These are phyloP conservation scores for Tympanopsis confertula DNA, from an alignment of 2,329 filamentous ascomycete genomes.

Conservation along the genomic window DNA sequence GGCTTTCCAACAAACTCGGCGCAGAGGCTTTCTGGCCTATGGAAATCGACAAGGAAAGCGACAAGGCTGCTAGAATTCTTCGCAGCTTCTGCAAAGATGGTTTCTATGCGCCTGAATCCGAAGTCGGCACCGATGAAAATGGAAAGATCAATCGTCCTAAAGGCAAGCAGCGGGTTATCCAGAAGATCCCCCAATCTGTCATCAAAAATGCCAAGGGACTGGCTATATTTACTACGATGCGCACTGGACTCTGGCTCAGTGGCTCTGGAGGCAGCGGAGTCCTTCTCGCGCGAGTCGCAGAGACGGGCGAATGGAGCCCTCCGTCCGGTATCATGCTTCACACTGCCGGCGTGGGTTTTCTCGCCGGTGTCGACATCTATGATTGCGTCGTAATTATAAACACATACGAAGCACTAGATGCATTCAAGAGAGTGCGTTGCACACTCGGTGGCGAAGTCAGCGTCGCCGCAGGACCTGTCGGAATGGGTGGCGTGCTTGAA, in stretches of 20 bases:
- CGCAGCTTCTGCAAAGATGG: conserved; percentile 67
- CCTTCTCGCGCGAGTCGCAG: conserved; percentile 46
- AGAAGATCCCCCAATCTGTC: conserved; percentile 46
- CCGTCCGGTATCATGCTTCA: conserved; percentile 75
- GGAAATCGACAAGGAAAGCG: conserved; percentile 60
- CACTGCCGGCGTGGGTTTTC: conserved; percentile 67
- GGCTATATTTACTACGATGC: conserved; percentile 63
- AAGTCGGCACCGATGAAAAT: conserved; percentile 13
- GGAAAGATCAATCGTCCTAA: conserved; percentile 23
- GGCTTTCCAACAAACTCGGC: conserved; percentile 55
- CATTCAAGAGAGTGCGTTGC: conserved; percentile 64
- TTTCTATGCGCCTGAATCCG: conserved; percentile 47
- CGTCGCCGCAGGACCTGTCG: conserved; percentile 57
- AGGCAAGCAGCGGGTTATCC: conserved; percentile 46
- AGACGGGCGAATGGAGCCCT: conserved; percentile 60
- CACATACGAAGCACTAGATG: conserved; percentile 60
- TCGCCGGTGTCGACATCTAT: conserved; percentile 76
- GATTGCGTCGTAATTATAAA: conserved; percentile 85
- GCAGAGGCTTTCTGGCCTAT: conserved; percentile 69
- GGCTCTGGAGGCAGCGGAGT: conserved; percentile 58
- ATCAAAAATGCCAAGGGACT: conserved; percentile 56
- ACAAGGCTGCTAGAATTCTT: conserved; percentile 65
- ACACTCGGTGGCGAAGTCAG: conserved; percentile 71
- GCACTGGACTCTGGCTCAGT: conserved; percentile 52
- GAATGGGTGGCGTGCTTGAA: conserved; percentile 64